phyloP scores from a whole-genome alignment of 495 filamentous ascomycete species.

The Aspergillus kassunensis region DNA sequence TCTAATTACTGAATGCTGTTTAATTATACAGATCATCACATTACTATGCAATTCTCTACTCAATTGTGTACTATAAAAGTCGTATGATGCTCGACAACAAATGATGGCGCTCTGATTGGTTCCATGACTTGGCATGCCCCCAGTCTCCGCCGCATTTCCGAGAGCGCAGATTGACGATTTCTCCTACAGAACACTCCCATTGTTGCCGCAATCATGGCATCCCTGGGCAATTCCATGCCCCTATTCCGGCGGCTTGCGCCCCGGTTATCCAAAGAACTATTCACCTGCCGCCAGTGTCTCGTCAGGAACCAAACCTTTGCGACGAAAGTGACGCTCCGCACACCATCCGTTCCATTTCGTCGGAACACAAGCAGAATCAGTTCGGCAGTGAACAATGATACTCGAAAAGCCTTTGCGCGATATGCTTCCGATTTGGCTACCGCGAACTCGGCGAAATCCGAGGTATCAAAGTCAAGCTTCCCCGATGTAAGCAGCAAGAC shows the following conservation, averaged over 20 bases:
- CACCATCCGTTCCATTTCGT: constrained; percentile 23
- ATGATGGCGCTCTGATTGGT: constrained; percentile 17
- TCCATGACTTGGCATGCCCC: constrained; percentile 11
- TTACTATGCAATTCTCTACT: too few relatives aligned
- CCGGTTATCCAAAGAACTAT: constrained; percentile 51
- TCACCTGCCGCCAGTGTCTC: constrained; percentile 63
- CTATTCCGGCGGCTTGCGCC: constrained; percentile 39
- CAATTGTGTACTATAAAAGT: background rate
- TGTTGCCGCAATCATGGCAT: constrained; percentile 33
- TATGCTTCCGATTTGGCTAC: constrained; percentile 25
- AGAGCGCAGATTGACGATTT: background rate
- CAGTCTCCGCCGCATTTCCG: constrained; percentile 11
- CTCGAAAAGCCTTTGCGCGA: constrained; percentile 31
- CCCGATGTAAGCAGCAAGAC: constrained; percentile 66
- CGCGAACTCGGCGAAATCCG: constrained; percentile 13
- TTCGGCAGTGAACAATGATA: constrained; percentile 25
- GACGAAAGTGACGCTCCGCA: constrained; percentile 33
- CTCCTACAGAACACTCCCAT: constrained; percentile 1
- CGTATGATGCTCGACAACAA: constrained; percentile 9
- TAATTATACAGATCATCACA: too few relatives aligned
- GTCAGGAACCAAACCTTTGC: constrained; percentile 28
- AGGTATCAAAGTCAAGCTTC: constrained; percentile 48
- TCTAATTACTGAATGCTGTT: too few relatives aligned
- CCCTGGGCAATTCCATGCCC: constrained; percentile 28
- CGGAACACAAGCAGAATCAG: constrained; percentile 26